Evolutionary conservation across 768 basidiomycete genomes (phyloP), one percentile per base, ranked within the genome.

Genomic region (Serendipita sp.): DNA sequence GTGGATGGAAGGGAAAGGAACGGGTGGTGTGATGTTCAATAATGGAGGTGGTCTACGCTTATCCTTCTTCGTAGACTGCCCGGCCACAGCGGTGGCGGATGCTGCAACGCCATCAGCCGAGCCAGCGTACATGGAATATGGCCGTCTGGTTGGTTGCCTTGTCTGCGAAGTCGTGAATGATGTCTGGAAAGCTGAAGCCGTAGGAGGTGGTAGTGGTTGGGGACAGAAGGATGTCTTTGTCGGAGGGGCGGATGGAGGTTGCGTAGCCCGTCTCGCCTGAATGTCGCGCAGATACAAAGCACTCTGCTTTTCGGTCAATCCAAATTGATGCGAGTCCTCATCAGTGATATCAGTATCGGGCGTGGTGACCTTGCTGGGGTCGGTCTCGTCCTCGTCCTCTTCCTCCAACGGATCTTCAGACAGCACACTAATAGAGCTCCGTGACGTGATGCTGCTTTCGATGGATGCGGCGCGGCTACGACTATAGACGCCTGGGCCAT

Each of bases 351-450:
- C 53, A 5, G 65, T 61, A 24, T 44, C 60, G 38, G 64, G 42
- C 17, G 51, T 51, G 31, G 34, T 62, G n/a, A 50, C 65, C 14
- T 51, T 45, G 20, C 42, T 45, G 2, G 60, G 28, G 31, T 66
- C 65, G 3, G 26, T 14, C 28, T 44, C 20, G 26, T 30, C 48
- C 22, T 90, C 87, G 70, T 90, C 88, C 22, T 89, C 87, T 65
- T 86, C 86, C 68, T 90, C 89, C 9, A 90, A 81, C 7, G 90
- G 79, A 61, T 90, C 78, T 70, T 90, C 88, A 69, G 87, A 90
- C 44, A 88, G 70, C 43, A 86, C 74, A 70, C 88, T 90, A 67
- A 58, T 31, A n/a, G 53, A 58, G 24, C 24, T 58, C 24, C 79
- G 79, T 42, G 72, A 77, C 0, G 86, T 88, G 66, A 74, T 75